These are phyloP conservation scores for Mortierella sp. DNA, from an alignment of 371 early-diverging fungal species.

Conservation along the genomic window DNA sequence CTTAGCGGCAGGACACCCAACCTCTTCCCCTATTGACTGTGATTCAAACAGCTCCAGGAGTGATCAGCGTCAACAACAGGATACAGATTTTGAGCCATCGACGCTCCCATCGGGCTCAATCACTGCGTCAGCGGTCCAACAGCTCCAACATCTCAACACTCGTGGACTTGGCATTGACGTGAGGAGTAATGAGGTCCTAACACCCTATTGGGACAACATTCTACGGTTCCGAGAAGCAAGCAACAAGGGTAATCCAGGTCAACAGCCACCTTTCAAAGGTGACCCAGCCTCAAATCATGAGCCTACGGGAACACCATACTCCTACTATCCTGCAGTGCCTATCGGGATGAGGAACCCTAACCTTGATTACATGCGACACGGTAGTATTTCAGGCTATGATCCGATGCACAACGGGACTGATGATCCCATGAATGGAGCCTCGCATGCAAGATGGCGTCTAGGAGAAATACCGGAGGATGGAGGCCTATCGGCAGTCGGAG, in stretches of 20 bases:
- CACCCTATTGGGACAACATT: slow-evolving; percentile 46
- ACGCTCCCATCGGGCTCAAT: neutral
- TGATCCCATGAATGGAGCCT: slow-evolving; percentile 32
- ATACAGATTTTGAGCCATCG: neutral
- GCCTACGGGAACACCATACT: slow-evolving; percentile 10
- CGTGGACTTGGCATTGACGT: neutral
- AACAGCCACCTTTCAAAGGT: slow-evolving; percentile 9
- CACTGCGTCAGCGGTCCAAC: neutral
- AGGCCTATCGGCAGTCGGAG: neutral
- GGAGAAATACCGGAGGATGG: slow-evolving; percentile 4
- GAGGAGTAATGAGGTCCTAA: slow-evolving; percentile 16
- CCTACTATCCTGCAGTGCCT: slow-evolving; percentile 29
- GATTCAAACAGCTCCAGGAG: neutral
- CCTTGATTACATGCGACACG: slow-evolving; percentile 5
- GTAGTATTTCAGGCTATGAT: slow-evolving; percentile 21
- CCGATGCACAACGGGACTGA: slow-evolving; percentile 22
- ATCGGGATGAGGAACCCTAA: slow-evolving; percentile 13
- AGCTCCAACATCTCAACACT: slow-evolving; percentile 13
- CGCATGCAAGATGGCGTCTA: slow-evolving; percentile 20
- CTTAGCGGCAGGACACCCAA: neutral
- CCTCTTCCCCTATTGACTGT: neutral
- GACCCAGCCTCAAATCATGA: slow-evolving; percentile 4
- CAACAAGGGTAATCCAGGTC: slow-evolving; percentile 5
- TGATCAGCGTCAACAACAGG: neutral
- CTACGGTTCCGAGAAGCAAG: slow-evolving; percentile 32